Evolutionary conservation across 768 basidiomycete genomes (phyloP).

Genomic region (Lentinula sp.): DNA sequence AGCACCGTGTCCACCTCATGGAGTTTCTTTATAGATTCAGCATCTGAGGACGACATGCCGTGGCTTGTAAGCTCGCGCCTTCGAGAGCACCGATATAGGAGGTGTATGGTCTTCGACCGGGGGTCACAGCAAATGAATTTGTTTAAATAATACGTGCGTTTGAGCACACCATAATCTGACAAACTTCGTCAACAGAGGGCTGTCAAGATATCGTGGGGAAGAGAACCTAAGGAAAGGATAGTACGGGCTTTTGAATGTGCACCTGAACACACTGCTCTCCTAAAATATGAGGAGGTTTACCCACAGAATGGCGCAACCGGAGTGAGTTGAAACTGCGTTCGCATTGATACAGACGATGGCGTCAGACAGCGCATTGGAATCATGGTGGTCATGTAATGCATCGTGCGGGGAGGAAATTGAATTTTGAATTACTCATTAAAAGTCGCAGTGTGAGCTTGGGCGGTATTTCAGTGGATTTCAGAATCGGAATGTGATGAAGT

Average conservation of each 20-base stretch:
- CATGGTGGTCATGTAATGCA: no score
- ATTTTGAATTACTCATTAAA: no score
- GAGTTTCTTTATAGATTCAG: neutral
- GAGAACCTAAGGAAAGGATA: neutral
- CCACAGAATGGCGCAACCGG: neutral
- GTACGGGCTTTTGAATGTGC: neutral
- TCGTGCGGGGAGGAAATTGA: no score
- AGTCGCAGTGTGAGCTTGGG: no score
- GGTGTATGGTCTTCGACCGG: neutral
- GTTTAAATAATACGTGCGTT: no score
- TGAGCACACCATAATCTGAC: slow-evolving; percentile 1
- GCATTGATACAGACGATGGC: no score
- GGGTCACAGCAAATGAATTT: neutral
- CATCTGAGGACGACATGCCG: neutral
- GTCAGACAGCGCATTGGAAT: neutral
- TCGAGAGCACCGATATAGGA: neutral
- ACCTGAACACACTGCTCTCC: neutral
- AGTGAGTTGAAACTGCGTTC: neutral
- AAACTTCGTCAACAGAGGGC: neutral
- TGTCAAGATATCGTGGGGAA: neutral
- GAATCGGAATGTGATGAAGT: no score
- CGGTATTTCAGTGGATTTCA: no score
- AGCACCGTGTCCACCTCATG: neutral
- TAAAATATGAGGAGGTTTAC: neutral
- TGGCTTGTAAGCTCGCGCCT: neutral